Evolutionary conservation across 306 rosid genomes (phyloP), one percentile per base, ranked within the genome.

Genomic region (Arachis stenosperma): DNA sequence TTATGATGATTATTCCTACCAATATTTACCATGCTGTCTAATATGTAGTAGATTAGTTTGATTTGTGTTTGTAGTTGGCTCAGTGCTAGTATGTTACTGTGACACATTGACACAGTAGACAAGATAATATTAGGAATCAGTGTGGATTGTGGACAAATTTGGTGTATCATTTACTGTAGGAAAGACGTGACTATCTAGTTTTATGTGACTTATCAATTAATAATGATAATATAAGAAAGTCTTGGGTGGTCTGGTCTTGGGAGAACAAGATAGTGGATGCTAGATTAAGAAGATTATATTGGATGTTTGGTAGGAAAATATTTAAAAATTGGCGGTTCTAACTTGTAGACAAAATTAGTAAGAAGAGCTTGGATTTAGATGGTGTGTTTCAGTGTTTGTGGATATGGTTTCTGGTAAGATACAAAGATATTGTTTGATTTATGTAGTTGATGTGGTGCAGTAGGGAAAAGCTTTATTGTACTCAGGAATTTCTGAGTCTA

Each of bases 1-100:
- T 68, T 63, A 71, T 55, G 65, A 55, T 75, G 43, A 52, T 41
- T 41, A 55, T 48, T 33, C 41, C 14, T 6, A 71, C 42, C 61
- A 9, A 60, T 44, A 37, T 61, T 67, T 59, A 33, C 65, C 55
- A 44, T 47, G 3, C 1, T 65, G 40, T 69, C 8, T 36, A 33
- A 53, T 41, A 9, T 37, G 3, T 14, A 5, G 46, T 65, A 68
- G 58, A 55, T 72, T 47, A 29, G 65, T 37, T 22, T 51, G 68
- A 12, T 52, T 10, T 65, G 40, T 65, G 56, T 14, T 60, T 50
- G 50, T 51, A 40, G 65, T 58, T 43, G 70, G 29, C 27, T 30
- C 2, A 56, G 61, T 27, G 37, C 4, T 54, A 54, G 36, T 54
- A 14, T 10, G 9, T 22, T 52, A 2, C 27, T n/a, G 6, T 2